Percentiles rank a stretch among this genome's conserved stretches.
These are phyloP conservation scores for Neostapfia colusana DNA, from an alignment of 176 grass and related monocot species.

Conservation along the genomic window DNA sequence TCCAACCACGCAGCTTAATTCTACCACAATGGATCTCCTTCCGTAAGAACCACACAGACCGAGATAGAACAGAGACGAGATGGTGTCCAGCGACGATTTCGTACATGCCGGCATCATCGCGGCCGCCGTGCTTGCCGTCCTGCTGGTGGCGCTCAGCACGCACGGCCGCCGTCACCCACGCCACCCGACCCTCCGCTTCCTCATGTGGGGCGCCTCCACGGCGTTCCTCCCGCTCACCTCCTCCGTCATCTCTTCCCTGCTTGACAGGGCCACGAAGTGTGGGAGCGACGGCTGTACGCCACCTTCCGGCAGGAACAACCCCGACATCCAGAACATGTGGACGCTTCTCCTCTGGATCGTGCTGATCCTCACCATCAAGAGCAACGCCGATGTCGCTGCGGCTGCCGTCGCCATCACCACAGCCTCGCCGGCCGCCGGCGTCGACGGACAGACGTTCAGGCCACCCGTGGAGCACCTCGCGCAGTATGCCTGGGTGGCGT, in stretches of 20 bases:
- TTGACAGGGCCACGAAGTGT: not conserved
- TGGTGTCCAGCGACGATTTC: no score
- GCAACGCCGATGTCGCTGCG: not conserved
- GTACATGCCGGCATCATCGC: not conserved
- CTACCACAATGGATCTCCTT: no score
- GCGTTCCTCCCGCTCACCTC: not conserved
- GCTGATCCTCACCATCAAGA: not conserved
- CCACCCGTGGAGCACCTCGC: not conserved
- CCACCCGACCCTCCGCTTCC: not conserved
- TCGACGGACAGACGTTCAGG: constrained; percentile 19
- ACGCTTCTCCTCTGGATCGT: constrained; percentile 28
- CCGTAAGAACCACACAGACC: no score
- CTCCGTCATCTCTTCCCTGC: not conserved
- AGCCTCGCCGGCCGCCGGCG: not conserved
- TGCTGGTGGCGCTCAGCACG: not conserved
- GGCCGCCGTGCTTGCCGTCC: not conserved
- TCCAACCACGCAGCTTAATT: no score
- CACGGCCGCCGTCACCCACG: not conserved
- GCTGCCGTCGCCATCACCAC: not conserved
- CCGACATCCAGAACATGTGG: constrained; percentile 23
- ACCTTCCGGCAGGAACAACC: not conserved
- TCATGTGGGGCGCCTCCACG: not conserved
- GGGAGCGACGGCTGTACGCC: not conserved
- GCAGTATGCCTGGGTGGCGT: not conserved
- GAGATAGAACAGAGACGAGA: no score